phyloP scores from a whole-genome alignment of 371 early-diverging fungal species.

The Conidiobolus incongruus region DNA sequence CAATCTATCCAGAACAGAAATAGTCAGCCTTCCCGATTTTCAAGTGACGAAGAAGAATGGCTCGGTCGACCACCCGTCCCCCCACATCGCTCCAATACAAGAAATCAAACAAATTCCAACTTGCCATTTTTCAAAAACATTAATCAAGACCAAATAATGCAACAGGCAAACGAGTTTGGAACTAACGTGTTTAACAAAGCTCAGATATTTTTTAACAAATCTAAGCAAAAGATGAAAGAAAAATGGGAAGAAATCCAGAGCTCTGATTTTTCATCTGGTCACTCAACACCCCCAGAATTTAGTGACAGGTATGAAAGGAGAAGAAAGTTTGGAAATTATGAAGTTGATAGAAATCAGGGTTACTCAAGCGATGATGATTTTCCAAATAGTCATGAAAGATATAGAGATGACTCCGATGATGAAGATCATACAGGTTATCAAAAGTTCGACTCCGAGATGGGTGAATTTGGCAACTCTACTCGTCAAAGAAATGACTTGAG shows the following conservation, averaged over 20 bases:
- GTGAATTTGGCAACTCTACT: background rate
- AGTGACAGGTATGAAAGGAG: background rate
- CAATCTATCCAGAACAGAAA: conserved; percentile 12
- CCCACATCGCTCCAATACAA: background rate
- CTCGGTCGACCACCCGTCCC: conserved; percentile 2
- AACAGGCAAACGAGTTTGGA: conserved; percentile 41
- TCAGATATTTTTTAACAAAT: conserved; percentile 34
- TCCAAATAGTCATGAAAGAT: background rate
- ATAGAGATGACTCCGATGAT: background rate
- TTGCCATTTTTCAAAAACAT: conserved; percentile 4
- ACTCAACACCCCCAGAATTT: background rate
- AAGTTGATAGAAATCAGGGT: background rate
- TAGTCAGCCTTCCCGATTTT: background rate
- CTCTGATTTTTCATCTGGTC: conserved; percentile 10
- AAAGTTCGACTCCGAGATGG: background rate
- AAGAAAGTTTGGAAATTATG: background rate
- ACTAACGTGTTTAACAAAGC: conserved; percentile 44
- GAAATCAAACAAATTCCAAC: conserved; percentile 5
- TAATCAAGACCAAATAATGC: conserved; percentile 5
- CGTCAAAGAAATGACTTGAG: background rate
- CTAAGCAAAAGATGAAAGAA: conserved; percentile 33
- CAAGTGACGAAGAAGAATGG: background rate
- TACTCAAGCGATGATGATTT: conserved; percentile 2
- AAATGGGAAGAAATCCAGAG: conserved; percentile 16
- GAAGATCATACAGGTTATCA: background rate